These are phyloP conservation scores for Hyphodiscus hymeniophilus DNA, from an alignment of 495 filamentous ascomycete genomes.

Conservation along the genomic window DNA sequence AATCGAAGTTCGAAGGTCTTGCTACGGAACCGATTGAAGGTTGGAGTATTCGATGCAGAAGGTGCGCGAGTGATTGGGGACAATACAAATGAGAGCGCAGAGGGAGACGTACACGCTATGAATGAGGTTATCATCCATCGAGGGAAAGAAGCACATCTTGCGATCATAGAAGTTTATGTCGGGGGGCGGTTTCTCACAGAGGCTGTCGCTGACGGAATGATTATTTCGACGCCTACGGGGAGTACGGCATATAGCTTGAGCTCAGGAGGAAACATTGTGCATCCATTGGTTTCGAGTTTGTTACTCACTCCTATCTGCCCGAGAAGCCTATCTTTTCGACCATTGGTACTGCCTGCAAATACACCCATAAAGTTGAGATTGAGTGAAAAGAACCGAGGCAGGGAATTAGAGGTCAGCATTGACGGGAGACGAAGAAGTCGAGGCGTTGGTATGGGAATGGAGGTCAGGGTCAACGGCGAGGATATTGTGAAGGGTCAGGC, in stretches of 20 bases:
- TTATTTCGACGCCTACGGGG: conserved; percentile 87
- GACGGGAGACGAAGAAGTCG: conserved; percentile 69
- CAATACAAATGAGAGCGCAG: conserved; percentile 18
- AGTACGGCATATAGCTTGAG: conserved; percentile 93
- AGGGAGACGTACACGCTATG: conserved; percentile 68
- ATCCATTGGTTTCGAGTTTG: conserved; percentile 79
- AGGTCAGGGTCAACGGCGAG: conserved; percentile 80
- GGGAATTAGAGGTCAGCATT: conserved; percentile 80
- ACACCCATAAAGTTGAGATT: conserved; percentile 76
- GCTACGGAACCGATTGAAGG: conserved; percentile 75
- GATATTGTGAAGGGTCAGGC: conserved; percentile 47
- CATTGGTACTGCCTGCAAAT: conserved; percentile 79
- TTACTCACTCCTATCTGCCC: conserved; percentile 93
- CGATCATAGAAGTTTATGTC: conserved; percentile 81
- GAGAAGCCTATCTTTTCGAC: conserved; percentile 82
- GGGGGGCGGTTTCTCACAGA: conserved; percentile 82
- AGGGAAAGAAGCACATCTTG: conserved; percentile 79
- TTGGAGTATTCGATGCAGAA: conserved; percentile 62
- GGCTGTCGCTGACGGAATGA: conserved; percentile 89
- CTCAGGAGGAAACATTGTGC: conserved; percentile 88
- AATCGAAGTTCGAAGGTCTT: conserved; percentile 68
- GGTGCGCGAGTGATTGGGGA: conserved; percentile 39
- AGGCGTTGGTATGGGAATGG: conserved; percentile 72
- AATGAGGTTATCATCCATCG: conserved; percentile 94
- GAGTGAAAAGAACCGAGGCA: conserved; percentile 72